A percentile compares a stretch with the other conserved stretches of the same genome.
Conservation (phyloP, 2,329 filamentous ascomycete genomes). For the Diaporthe citri region DNA sequence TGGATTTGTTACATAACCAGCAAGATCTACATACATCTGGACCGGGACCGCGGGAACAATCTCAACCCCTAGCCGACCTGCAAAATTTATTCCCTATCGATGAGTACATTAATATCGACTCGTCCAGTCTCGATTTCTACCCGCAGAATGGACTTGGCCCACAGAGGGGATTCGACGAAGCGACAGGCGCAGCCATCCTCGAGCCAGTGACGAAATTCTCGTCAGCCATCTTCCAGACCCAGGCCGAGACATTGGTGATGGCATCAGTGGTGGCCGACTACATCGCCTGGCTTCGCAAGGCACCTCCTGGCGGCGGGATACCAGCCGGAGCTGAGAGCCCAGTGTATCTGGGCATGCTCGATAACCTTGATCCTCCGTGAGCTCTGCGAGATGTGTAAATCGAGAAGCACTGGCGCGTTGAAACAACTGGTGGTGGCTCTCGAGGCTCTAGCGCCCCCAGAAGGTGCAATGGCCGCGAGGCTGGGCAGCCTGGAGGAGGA, state of each 20-base stretch:
- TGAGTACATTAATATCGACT: neutral
- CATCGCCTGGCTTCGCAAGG: slow-evolving; percentile 15
- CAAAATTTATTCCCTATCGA: neutral
- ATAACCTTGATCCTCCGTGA: neutral
- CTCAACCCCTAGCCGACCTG: neutral
- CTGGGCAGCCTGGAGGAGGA: neutral
- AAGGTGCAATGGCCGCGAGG: neutral
- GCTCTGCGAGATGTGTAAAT: slow-evolving; percentile 3
- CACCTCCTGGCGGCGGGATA: neutral
- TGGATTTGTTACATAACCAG: neutral
- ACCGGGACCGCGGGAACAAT: too few relatives aligned
- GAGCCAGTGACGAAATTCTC: neutral
- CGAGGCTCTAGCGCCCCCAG: neutral
- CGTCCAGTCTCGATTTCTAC: neutral
- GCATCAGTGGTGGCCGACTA: slow-evolving; percentile 8
- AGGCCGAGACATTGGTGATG: neutral
- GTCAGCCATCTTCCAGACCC: neutral
- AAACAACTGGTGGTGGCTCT: neutral
- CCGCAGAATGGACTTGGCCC: neutral
- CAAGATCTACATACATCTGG: neutral
- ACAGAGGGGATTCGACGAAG: neutral
- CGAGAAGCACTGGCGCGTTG: neutral
- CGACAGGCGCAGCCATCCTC: neutral
- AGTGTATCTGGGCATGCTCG: slow-evolving; percentile 4
- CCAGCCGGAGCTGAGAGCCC: neutral